Percentiles rank a stretch among this genome's conserved stretches.
Conservation (phyloP, 257 asterid species). For the Agastache rugosa region DNA sequence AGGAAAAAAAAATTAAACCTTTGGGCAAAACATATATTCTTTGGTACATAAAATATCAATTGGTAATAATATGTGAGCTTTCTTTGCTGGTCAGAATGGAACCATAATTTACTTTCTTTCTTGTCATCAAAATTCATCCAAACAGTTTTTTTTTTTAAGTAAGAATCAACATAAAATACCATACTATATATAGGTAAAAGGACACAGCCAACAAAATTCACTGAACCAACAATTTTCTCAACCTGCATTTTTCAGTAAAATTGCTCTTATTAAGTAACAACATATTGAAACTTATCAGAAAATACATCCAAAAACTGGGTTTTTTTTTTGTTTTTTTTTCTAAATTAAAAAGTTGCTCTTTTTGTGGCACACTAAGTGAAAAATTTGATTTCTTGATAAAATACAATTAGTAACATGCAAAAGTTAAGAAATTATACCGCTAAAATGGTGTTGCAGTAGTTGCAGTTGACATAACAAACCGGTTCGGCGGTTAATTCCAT, state of each 20-base stretch:
- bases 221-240: constrained; percentile 24
- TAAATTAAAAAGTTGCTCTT: not conserved
- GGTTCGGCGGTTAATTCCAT: constrained; percentile 71
- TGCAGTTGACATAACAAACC: constrained; percentile 91
- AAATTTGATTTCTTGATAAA: constrained; percentile 23
- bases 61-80: not conserved
- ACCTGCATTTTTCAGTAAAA: constrained; percentile 31
- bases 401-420: constrained; percentile 33
- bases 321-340: too few species aligned
- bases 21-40: constrained; percentile 4
- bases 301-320: not conserved
- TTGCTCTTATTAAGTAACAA: constrained; percentile 2
- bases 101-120: constrained; percentile 18
- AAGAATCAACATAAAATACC: constrained; percentile 43
- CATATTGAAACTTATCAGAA: not conserved
- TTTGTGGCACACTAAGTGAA: not conserved
- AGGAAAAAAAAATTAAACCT: not conserved
- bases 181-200: constrained; percentile 33
- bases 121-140: constrained; percentile 27
- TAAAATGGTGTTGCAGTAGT: constrained; percentile 86
- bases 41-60: constrained; percentile 43
- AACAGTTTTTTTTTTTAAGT: constrained; percentile 25
- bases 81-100: not conserved
- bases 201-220: constrained; percentile 25
- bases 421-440: constrained; percentile 62